Evolutionary conservation across 352 stramenopile species (phyloP).

Genomic region (Phytophthora syringae): DNA sequence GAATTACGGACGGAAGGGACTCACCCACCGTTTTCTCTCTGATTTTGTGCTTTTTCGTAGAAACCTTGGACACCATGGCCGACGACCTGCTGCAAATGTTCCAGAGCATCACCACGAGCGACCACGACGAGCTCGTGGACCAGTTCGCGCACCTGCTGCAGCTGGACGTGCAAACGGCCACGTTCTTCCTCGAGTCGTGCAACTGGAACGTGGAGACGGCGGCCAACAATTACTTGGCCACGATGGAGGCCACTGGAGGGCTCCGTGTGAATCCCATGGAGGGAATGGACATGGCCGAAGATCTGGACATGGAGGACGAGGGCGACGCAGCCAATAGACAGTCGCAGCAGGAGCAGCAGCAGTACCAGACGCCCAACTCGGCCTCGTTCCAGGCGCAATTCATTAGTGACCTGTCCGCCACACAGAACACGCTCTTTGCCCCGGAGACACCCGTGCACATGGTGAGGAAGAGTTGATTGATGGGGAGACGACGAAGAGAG

Average conservation of each 20-base stretch:
- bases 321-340: constrained; percentile 16
- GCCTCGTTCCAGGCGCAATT: constrained; percentile 59
- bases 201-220: constrained; percentile 91
- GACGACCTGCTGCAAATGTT: constrained; percentile 89
- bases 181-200: constrained; percentile 88
- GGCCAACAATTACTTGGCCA: constrained; percentile 82
- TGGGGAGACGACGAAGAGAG: not conserved
- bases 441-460: constrained; percentile 61
- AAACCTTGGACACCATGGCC: constrained; percentile 45
- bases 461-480: constrained; percentile 33
- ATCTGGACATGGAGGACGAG: constrained; percentile 68
- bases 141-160: constrained; percentile 84
- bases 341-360: constrained; percentile 8
- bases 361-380: constrained; percentile 33
- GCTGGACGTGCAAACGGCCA: constrained; percentile 68
- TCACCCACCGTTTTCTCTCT: constrained; percentile 2
- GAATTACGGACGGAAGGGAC: not conserved
- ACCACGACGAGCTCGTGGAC: constrained; percentile 86
- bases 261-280: constrained; percentile 24
- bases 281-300: constrained; percentile 38
- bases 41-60: not conserved
- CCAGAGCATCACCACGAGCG: constrained; percentile 86
- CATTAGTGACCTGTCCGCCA: constrained; percentile 68
- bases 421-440: constrained; percentile 61
- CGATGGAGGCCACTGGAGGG: constrained; percentile 51